These are phyloP conservation scores for Tulasnella sp. DNA, from an alignment of 768 basidiomycete species.

Conservation along the genomic window DNA sequence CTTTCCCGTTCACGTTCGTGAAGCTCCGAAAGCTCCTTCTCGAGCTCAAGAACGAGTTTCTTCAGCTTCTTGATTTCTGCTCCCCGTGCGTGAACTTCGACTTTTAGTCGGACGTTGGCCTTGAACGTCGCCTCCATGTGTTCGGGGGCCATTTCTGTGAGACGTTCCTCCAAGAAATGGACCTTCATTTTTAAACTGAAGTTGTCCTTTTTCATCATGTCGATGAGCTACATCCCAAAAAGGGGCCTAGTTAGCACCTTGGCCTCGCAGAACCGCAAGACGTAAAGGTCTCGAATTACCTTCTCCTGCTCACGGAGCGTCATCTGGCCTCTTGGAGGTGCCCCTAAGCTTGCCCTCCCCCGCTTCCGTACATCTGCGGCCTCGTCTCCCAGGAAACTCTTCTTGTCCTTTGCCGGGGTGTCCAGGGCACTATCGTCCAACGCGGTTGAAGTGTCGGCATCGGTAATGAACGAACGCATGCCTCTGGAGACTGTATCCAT, in stretches of 20 bases:
- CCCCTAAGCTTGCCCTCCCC: conserved; percentile 16
- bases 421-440: conserved; percentile 10
- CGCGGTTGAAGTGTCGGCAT: not conserved
- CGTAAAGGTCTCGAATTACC: conserved; percentile 51
- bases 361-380: not conserved
- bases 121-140: conserved; percentile 90
- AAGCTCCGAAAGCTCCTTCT: conserved; percentile 55
- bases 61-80: conserved; percentile 92
- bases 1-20: conserved; percentile 46
- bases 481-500: not conserved
- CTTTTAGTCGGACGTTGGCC: conserved; percentile 91
- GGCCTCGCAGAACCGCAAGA: not conserved
- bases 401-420: conserved; percentile 9
- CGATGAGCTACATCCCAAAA: conserved; percentile 72
- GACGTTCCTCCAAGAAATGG: conserved; percentile 91
- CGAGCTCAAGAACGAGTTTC: conserved; percentile 82
- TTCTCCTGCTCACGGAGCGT: conserved; percentile 97
- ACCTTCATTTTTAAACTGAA: conserved; percentile 95
- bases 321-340: conserved; percentile 46
- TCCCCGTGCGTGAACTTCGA: conserved; percentile 85
- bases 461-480: conserved; percentile 25
- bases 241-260: not conserved
- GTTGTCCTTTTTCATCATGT: conserved; percentile 95
- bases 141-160: conserved; percentile 87
- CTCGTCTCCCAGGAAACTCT: not conserved